Conservation (phyloP, 1,284 basidiomycete species). For the Fomitopsis pinicola region DNA sequence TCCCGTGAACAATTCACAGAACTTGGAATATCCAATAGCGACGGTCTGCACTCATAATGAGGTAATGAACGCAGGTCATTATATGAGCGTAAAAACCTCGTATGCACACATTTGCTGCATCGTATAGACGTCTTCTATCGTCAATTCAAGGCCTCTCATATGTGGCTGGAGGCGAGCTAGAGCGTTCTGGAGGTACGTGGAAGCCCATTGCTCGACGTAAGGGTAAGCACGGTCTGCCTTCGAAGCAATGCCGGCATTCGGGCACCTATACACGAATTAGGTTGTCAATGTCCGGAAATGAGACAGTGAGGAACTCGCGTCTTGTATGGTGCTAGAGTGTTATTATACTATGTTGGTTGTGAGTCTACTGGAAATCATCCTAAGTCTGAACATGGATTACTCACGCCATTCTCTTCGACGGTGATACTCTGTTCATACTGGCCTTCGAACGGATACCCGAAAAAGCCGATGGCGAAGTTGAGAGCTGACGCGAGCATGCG, state of each 20-base stretch:
- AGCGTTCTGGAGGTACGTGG: conserved; percentile 68
- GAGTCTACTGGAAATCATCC: background rate
- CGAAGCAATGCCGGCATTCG: conserved; percentile 45
- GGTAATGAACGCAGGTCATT: background rate
- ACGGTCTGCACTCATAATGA: conserved; percentile 56
- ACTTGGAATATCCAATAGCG: conserved; percentile 84
- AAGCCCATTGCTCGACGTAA: conserved; percentile 62
- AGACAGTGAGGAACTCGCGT: conserved; percentile 37
- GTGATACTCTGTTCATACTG: conserved; percentile 82
- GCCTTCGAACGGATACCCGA: conserved; percentile 74
- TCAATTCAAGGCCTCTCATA: conserved; percentile 62
- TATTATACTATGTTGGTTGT: conserved; percentile 55
- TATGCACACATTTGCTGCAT: conserved; percentile 83
- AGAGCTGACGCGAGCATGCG: conserved; percentile 81
- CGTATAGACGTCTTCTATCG: conserved; percentile 66
- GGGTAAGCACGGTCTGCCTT: conserved; percentile 54
- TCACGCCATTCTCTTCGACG: conserved; percentile 62
- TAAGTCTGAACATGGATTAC: conserved; percentile 16
- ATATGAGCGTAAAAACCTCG: conserved; percentile 54
- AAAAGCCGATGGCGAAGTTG: conserved; percentile 87
- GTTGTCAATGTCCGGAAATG: background rate
- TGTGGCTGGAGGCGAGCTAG: conserved; percentile 55
- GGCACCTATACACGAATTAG: conserved; percentile 39
- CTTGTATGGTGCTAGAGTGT: conserved; percentile 73
- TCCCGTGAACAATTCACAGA: conserved; percentile 86